A percentile compares a stretch with the other conserved stretches of the same genome.
These are phyloP conservation scores for Monilinia vaccinii-corymbosi DNA, from an alignment of 2,329 filamentous ascomycete species.

Conservation along the genomic window DNA sequence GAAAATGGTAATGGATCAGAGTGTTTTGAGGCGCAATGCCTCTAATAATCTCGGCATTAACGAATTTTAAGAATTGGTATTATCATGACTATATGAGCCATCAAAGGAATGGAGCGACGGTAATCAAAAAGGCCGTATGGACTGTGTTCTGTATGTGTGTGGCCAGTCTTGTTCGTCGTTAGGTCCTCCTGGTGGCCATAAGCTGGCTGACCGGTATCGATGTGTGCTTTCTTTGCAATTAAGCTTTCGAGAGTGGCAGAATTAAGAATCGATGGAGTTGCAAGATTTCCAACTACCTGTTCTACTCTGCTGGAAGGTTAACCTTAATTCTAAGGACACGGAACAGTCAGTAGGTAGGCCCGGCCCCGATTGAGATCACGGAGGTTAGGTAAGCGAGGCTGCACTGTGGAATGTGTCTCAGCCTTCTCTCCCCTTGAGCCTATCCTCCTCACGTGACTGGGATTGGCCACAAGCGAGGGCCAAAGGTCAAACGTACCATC, in stretches of 20 bases:
- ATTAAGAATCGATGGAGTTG: no score
- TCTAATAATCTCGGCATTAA: conserved; percentile 29
- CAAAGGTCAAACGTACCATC: no score
- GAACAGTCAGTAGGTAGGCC: background rate
- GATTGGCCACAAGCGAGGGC: no score
- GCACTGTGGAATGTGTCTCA: background rate
- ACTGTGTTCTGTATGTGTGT: background rate
- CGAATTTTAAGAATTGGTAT: conserved; percentile 12
- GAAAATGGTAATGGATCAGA: conserved; percentile 12
- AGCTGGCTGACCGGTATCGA: background rate
- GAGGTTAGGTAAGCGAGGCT: background rate
- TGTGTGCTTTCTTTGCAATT: background rate
- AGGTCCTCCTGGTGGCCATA: no score
- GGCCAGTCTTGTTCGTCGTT: background rate
- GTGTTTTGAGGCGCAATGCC: conserved; percentile 27
- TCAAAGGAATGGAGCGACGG: background rate
- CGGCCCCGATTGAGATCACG: background rate
- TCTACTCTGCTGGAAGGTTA: no score
- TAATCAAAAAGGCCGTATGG: background rate
- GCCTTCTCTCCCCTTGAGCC: background rate
- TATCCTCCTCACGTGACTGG: no score
- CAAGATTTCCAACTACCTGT: no score
- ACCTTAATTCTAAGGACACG: background rate
- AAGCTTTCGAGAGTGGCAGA: background rate
- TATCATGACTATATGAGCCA: conserved; percentile 21